Conservation (phyloP, 2,329 filamentous ascomycete genomes). For the Xylaria hypoxylon region DNA sequence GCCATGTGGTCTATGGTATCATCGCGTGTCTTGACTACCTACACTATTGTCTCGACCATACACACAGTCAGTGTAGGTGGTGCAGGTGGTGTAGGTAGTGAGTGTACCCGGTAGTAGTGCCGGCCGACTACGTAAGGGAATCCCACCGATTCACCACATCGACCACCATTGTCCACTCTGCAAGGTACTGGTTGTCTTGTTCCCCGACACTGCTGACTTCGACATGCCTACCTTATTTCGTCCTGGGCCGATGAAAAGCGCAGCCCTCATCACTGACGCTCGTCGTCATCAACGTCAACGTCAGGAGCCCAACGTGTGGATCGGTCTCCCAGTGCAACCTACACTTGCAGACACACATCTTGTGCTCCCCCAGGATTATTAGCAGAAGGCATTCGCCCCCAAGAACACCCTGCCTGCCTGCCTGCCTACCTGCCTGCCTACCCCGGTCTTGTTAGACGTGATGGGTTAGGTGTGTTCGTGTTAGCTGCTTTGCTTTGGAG, state of each 20-base stretch:
- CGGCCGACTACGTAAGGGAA: slow-evolving; percentile 2
- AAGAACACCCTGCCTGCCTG: slow-evolving; percentile 27
- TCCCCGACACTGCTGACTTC: slow-evolving; percentile 16
- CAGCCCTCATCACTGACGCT: background rate
- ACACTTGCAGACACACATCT: slow-evolving; percentile 26
- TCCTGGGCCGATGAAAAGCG: slow-evolving; percentile 33
- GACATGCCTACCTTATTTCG: background rate
- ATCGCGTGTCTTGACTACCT: slow-evolving; percentile 34
- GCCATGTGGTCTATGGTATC: slow-evolving; percentile 40
- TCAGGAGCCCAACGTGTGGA: slow-evolving; percentile 23
- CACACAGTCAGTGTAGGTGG: too few species aligned
- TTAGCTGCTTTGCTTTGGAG: slow-evolving; percentile 26
- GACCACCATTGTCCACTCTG: slow-evolving; percentile 26
- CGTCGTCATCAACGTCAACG: slow-evolving; percentile 24
- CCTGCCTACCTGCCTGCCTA: slow-evolving; percentile 19
- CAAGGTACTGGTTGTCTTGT: slow-evolving; percentile 33
- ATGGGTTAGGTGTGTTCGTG: slow-evolving; percentile 39
- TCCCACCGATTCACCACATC: slow-evolving; percentile 34
- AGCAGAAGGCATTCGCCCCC: slow-evolving; percentile 30
- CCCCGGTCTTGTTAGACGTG: slow-evolving; percentile 35
- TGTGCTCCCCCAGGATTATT: slow-evolving; percentile 34
- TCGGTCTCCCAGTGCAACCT: slow-evolving; percentile 22
- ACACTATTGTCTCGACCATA: background rate
- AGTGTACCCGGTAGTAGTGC: too few species aligned
- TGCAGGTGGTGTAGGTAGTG: too few species aligned